A percentile compares a stretch with the other conserved stretches of the same genome.
Conservation (phyloP, 2,329 filamentous ascomycete species). For the Fragosphaeria purpurea region DNA sequence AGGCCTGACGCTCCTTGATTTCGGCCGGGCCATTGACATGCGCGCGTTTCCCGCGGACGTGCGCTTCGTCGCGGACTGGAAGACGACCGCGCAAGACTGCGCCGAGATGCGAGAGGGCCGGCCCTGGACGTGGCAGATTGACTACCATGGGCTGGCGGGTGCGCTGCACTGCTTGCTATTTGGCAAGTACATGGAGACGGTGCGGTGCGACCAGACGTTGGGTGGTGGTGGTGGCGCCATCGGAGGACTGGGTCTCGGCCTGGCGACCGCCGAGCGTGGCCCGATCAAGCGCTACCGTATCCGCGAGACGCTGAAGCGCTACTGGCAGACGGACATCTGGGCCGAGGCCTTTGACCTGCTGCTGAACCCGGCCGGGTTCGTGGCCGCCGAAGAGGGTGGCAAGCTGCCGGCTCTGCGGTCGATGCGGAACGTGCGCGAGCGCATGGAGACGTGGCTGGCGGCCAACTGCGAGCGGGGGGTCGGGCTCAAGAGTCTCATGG, state of each 20-base stretch:
- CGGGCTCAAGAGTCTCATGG: constrained; percentile 59
- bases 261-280: constrained; percentile 33
- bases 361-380: constrained; percentile 65
- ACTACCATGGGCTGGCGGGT: constrained; percentile 87
- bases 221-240: constrained; percentile 27
- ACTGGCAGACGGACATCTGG: constrained; percentile 97
- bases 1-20: constrained; percentile 83
- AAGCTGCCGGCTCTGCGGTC: constrained; percentile 63
- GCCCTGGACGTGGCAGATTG: constrained; percentile 96
- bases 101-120: constrained; percentile 89
- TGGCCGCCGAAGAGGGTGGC: constrained; percentile 45
- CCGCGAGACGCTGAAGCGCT: constrained; percentile 76
- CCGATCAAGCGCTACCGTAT: constrained; percentile 62
- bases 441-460: constrained; percentile 78
- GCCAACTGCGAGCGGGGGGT: constrained; percentile 72
- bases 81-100: constrained; percentile 77
- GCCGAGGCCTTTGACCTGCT: constrained; percentile 69
- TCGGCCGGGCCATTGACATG: constrained; percentile 92
- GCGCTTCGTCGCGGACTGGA: constrained; percentile 93
- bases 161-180: constrained; percentile 84
- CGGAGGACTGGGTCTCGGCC: not conserved
- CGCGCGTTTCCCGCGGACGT: constrained; percentile 65
- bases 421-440: constrained; percentile 58
- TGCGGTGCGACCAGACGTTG: constrained; percentile 32
- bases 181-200: constrained; percentile 86